Conservation (phyloP, 73 alveolate genomes). For the Urostyla sp. region DNA sequence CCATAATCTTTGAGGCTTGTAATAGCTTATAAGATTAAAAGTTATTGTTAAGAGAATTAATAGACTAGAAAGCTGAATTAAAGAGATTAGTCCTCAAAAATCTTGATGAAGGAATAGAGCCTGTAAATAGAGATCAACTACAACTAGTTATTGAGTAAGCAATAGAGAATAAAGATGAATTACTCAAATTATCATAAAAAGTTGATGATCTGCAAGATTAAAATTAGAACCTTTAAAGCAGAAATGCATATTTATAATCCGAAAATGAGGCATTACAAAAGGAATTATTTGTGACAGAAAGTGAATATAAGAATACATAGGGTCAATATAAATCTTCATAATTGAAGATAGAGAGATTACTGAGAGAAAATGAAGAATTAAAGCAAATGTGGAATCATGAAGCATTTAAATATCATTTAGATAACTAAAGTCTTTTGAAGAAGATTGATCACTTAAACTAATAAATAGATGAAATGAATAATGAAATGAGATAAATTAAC, state of each 20-base stretch:
- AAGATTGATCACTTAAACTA: not conserved
- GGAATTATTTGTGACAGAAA: not conserved
- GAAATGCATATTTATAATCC: not conserved
- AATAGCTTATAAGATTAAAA: not conserved
- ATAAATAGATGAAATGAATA: not conserved
- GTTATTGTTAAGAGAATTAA: not conserved
- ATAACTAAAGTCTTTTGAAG: not conserved
- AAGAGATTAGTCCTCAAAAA: not conserved
- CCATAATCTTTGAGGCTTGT: conserved; percentile 36
- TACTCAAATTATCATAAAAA: not conserved
- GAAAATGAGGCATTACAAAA: not conserved
- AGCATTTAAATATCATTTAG: not conserved
- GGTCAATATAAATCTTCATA: not conserved
- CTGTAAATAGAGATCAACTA: conserved; percentile 13
- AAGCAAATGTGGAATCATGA: conserved; percentile 40
- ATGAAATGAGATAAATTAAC: not conserved
- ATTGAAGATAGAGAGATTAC: not conserved
- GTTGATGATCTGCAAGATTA: not conserved
- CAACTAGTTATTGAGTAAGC: too few species aligned
- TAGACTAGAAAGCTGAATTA: not conserved
- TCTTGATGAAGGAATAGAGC: not conserved
- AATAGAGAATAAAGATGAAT: too few species aligned
- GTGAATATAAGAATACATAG: not conserved
- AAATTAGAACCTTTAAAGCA: not conserved
- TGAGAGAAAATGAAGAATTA: conserved; percentile 1